These are phyloP conservation scores for Ailanthus altissimus DNA, from an alignment of 345 rosid genomes.

Conservation along the genomic window DNA sequence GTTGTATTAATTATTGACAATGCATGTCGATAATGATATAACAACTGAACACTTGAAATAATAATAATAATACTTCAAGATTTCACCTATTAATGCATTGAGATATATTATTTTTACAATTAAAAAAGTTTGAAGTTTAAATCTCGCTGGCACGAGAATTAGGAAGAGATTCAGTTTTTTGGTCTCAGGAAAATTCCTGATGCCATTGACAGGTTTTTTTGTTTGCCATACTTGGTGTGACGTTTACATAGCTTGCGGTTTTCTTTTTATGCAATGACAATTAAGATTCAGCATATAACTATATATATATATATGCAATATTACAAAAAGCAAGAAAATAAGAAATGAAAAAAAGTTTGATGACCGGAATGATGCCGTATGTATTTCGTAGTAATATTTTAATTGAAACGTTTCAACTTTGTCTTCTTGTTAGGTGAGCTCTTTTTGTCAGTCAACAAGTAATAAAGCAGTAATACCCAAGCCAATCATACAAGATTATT, in stretches of 20 bases:
- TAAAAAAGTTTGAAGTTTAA: too few relatives aligned
- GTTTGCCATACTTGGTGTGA: background rate
- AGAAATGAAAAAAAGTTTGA: background rate
- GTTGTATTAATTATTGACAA: background rate
- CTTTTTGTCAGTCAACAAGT: background rate
- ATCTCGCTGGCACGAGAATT: too few relatives aligned
- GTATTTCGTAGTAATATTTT: background rate
- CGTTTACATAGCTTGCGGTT: background rate
- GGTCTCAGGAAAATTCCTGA: too few relatives aligned
- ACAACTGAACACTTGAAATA: background rate
- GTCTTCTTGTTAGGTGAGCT: conserved; percentile 1
- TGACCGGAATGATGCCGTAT: too few relatives aligned
- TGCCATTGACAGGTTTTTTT: background rate
- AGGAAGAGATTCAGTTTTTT: too few relatives aligned
- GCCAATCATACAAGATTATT: background rate
- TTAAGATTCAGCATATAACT: background rate
- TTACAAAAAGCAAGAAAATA: background rate
- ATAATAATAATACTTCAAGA: too few relatives aligned
- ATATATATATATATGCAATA: background rate
- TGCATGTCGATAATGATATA: background rate
- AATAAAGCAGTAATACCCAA: background rate
- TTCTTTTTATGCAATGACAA: background rate
- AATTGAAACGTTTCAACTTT: conserved; percentile 25
- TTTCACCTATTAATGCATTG: too few relatives aligned
- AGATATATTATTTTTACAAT: too few relatives aligned